phyloP scores from a whole-genome alignment of 1,284 basidiomycete genomes.

The Apiotrichum siamense region DNA sequence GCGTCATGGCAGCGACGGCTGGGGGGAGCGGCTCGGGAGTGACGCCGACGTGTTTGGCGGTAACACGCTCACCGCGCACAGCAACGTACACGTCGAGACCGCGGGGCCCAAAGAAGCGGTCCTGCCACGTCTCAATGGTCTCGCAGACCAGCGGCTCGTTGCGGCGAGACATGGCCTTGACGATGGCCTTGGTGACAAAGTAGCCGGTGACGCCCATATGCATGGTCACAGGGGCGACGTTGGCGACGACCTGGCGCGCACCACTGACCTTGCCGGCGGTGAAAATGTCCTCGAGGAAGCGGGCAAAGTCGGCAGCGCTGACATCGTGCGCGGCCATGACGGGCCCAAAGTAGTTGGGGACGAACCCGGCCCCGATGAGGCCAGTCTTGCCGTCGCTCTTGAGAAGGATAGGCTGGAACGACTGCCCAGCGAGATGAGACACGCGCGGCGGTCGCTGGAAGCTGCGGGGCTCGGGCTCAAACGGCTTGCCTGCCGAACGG shows the following conservation, averaged over 20 bases:
- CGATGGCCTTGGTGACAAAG: slow-evolving; percentile 8
- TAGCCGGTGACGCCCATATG: slow-evolving; percentile 8
- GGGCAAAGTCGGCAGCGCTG: slow-evolving; percentile 4
- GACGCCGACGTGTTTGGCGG: not conserved
- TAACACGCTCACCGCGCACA: not conserved
- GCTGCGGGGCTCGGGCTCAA: slow-evolving; percentile 1
- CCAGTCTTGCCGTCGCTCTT: not conserved
- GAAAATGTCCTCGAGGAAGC: slow-evolving; percentile 10
- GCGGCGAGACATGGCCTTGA: not conserved
- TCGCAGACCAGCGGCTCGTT: slow-evolving; percentile 6
- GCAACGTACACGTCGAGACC: slow-evolving; percentile 8
- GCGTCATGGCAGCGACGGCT: not conserved
- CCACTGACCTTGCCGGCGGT: slow-evolving; percentile 3
- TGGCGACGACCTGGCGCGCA: not conserved
- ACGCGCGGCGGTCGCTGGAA: not conserved
- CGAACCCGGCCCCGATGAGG: slow-evolving; percentile 7
- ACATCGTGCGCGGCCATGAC: slow-evolving; percentile 3
- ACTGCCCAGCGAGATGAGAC: not conserved
- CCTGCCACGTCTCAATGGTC: slow-evolving; percentile 6
- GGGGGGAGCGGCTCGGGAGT: not conserved
- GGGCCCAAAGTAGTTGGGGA: not conserved
- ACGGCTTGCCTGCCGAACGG: slow-evolving; percentile 1
- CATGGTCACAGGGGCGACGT: slow-evolving; percentile 4
- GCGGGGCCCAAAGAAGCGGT: slow-evolving; percentile 7
- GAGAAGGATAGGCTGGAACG: not conserved